phyloP scores from a whole-genome alignment of 2,329 filamentous ascomycete species.

The Fusarium virguliforme region DNA sequence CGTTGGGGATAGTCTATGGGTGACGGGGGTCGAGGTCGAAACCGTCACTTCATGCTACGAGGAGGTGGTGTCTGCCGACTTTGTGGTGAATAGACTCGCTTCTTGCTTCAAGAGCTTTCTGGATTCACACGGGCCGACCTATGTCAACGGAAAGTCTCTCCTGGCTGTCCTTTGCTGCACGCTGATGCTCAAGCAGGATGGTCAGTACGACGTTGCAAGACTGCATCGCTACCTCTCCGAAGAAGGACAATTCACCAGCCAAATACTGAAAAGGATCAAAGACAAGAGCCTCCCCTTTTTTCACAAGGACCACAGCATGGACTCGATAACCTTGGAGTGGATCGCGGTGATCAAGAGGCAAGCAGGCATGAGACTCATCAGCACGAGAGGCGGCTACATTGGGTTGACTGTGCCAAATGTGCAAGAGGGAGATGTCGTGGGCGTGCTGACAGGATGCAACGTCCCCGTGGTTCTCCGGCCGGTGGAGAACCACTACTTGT shows the following conservation, averaged over 20 bases:
- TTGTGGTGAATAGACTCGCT: not conserved
- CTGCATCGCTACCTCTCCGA: not conserved
- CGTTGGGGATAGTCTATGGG: not conserved
- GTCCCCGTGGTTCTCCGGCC: constrained; percentile 1
- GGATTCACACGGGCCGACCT: not conserved
- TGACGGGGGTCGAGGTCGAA: not conserved
- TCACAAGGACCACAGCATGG: not conserved
- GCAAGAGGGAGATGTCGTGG: not conserved
- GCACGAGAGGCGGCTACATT: not conserved
- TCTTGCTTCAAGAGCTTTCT: not conserved
- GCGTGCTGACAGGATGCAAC: not conserved
- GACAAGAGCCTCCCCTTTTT: too few species aligned
- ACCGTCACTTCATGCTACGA: not conserved
- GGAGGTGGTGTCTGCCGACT: not conserved
- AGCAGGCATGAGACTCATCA: not conserved
- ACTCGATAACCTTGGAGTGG: not conserved
- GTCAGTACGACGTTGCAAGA: not conserved
- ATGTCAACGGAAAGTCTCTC: not conserved
- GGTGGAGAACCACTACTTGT: not conserved
- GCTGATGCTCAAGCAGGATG: not conserved
- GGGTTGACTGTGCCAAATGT: not conserved
- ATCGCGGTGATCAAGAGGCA: not conserved
- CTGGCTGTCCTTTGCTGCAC: not conserved
- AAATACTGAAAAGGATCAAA: not conserved
- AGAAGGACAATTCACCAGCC: not conserved